Evolutionary conservation across 352 stramenopile genomes (phyloP), one percentile per base, ranked within the genome.

Genomic region (Globisporangium yorkense): DNA sequence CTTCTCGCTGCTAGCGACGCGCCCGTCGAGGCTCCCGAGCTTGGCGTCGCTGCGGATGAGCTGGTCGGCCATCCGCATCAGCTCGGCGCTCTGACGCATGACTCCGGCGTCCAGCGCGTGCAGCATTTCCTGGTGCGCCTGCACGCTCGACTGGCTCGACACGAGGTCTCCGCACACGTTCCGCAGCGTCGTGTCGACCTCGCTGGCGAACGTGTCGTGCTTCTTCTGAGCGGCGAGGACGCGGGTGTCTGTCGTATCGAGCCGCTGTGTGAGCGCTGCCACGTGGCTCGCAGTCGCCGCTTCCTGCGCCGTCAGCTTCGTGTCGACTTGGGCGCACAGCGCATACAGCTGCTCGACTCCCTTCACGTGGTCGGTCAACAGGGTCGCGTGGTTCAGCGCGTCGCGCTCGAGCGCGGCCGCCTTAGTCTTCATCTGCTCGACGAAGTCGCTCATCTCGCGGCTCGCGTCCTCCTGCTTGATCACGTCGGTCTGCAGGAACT

Each of bases 401-500:
- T 77, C 67, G 1, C 35, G 31, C 21, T 77, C 63, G 0, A 77
- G 33, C 18, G 52, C 40, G 1, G 57, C 46, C 1, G 33, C 66
- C 20, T 59, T 72, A 4, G 51, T 59, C 29, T 58, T 71, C 51
- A 76, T 67, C 1, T 65, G 51, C n/a, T 71, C 62, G 21, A 76
- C 57, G 3, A 60, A 57, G n/a, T 60, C 29, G 10, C 45, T 70
- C 13, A 74, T 64, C 20, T 88, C 74, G 0, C 60, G 56, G 2
- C 63, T 66, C 1, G 52, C 39, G 39, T 74, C 71, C 44, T 86
- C 76, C n/a, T 83, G 66, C 3, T 69, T 68, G 41, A 80, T 56
- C 66, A 86, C 67, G 13, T 87, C 74, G 0, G 49, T 63, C 59
- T 87, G 72, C 7, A 87, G 29, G 24, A 71, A 72, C 40, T 70